Base-by-base conservation (phyloP, 2,329 filamentous ascomycete species). In the Beauveria bassiana region DNA sequence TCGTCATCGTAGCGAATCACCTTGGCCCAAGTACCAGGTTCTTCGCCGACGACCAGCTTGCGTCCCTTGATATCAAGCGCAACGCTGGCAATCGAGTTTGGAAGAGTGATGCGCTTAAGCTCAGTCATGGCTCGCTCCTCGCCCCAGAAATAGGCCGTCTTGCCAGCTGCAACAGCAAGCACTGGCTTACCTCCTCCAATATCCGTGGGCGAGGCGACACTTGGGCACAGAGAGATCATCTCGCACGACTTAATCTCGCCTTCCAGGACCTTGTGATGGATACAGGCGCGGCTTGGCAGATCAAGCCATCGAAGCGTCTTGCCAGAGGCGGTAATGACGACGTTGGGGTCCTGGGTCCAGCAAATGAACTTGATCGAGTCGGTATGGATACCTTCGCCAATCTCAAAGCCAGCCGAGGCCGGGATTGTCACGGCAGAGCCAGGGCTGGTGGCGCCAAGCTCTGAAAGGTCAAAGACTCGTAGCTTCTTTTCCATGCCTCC, bases 401-500 rank as follows among this genome's bases (percentile, higher is more conserved):
- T 93, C 73, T 98, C 95, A 70, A 93, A 95, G 64, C 88, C 85
- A 31, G 76, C 84, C 1, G 87, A 84, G 1, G 86, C 79, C 5
- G 81, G 76, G 46, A 87, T 80, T 0, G 79, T 79, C 43, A 78
- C 71, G 26, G 79, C 72, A 34, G 69, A 68, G 42, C 74, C 75
- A 10, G 73, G 64, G 67, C 73, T 67, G 45, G 76, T 68, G 62
- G 78, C 72, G 14, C 76, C 75, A 46, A 83, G 79, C 63, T 86
- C 85, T 18, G 85, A 85, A 18, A 99, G 80, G 69, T 98, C 93
- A 71, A 95, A 99, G 65, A 99, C 88, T 59, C 93, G 90, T 58
- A 99, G 83, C 75, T 95, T 97, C 82, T 97, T 98, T 77, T 99
- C 95, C 78, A 90, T 90, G 28, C 95, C 95, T 40, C 93, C 95